Evolutionary conservation across 306 rosid genomes (phyloP).

Genomic region (Glycyrrhiza uralensis): DNA sequence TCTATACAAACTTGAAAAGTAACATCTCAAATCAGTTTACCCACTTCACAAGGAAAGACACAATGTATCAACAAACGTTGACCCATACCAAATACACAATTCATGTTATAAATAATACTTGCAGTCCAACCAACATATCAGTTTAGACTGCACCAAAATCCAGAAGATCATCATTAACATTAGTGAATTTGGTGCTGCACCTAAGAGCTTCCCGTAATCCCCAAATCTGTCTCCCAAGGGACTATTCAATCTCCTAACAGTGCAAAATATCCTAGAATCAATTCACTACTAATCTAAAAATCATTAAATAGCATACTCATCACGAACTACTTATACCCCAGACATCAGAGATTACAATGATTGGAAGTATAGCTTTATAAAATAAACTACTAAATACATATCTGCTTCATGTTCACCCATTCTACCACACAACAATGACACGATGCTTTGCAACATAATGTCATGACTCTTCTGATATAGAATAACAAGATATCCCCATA

Average conservation of each 20-base stretch:
- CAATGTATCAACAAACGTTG: not conserved
- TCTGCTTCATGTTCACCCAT: not conserved
- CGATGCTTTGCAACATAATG: not conserved
- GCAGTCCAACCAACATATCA: not conserved
- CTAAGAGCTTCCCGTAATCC: not conserved
- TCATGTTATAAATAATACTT: constrained; percentile 6
- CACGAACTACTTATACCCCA: not conserved
- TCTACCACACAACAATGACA: not conserved
- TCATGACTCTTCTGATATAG: not conserved
- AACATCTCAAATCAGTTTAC: not conserved
- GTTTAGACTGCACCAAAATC: not conserved
- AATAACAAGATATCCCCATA: not conserved
- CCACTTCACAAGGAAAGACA: not conserved
- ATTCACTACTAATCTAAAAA: not conserved
- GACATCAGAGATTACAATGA: not conserved
- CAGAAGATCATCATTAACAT: not conserved
- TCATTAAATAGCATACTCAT: not conserved
- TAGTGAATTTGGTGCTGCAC: not conserved
- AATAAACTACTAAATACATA: not conserved
- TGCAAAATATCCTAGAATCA: not conserved
- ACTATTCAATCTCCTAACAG: not conserved
- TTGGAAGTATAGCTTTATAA: not conserved
- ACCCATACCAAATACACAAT: not conserved
- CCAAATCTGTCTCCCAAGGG: not conserved
- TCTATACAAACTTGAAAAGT: not conserved